Evolutionary conservation across 441 rosid genomes (phyloP), one percentile per base, ranked within the genome.

Genomic region (Aleurites moluccanus): DNA sequence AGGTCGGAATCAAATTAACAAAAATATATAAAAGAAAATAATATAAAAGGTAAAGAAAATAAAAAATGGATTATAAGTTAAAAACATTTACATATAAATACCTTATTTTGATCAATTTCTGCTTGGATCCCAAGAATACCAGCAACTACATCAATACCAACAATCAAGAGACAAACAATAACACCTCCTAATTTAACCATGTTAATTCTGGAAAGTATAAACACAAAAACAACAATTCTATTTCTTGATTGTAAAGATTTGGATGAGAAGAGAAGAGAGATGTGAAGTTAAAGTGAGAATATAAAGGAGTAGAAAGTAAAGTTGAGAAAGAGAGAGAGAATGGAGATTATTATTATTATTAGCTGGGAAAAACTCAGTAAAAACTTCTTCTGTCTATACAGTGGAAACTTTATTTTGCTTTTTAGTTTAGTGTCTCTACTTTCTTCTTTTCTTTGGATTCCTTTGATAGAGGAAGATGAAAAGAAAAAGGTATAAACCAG

Each of bases 51-150:
- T 38, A 8, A 18, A 20, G 44, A 28, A n/a, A 4, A 47, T 13
- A 2, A 55, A 21, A 21, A 50, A 50, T 38, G 7, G 15, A 60
- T 16, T 7, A 45, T 2, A 7, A 57, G 16, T 7, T 3, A 16
- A 50, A 4, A 55, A 52, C 3, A 47, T 15, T 21, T 18, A 23
- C 23, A 8, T 11, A 57, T 2, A 11, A 10, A 30, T 67, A 90
- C 97, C 93, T 89, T 87, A 73, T 93, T 93, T 77, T 93, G 94
- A 66, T 86, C 83, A 28, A 83, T 87, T 80, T 93, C 96, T 10
- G 96, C 98, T 83, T 93, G 90, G 84, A 92, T 86, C 80, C 83
- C 93, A 15, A 93, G 88, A 67, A 93, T 79, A 30, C 92, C 97
- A 49, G 96, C 98, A 8, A 72, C 89, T 33, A 90, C 77, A 79